phyloP scores from a whole-genome alignment of 2,329 filamentous ascomycete species.

The Drechslerella coelobrocha region DNA sequence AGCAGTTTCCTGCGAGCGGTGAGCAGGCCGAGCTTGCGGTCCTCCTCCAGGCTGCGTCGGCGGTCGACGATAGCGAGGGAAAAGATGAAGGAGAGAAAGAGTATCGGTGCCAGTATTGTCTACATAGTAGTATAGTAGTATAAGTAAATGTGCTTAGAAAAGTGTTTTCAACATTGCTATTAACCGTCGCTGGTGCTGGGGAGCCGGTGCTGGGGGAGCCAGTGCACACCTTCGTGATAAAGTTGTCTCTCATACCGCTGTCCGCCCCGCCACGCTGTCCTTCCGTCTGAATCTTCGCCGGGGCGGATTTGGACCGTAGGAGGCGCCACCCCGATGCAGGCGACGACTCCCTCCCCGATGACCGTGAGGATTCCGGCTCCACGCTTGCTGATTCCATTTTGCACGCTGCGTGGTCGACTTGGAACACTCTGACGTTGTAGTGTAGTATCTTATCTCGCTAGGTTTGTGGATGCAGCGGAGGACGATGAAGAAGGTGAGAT shows the following conservation, averaged over 20 bases:
- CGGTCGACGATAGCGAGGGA: conserved; percentile 48
- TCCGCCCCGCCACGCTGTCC: background rate
- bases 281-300: conserved; percentile 31
- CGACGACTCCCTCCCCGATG: conserved; percentile 31
- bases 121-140: conserved; percentile 15
- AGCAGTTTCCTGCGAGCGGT: conserved; percentile 27
- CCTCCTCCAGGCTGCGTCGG: conserved; percentile 36
- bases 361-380: conserved; percentile 8
- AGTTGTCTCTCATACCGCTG: conserved; percentile 24
- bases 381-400: conserved; percentile 40
- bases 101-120: conserved; percentile 45
- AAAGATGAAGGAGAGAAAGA: conserved; percentile 47
- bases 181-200: background rate
- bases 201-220: background rate
- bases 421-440: too few species aligned
- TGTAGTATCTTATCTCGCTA: too few species aligned
- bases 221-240: conserved; percentile 23
- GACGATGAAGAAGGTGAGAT: too few species aligned
- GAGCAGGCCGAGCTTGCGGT: conserved; percentile 23
- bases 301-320: conserved; percentile 37
- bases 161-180: background rate
- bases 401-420: conserved; percentile 18
- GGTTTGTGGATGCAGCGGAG: too few species aligned
- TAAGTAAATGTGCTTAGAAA: background rate
- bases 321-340: conserved; percentile 24